A percentile compares a stretch with the other conserved stretches of the same genome.
Conservation (phyloP, 2,329 filamentous ascomycete species). For the Lachnellula suecica region DNA sequence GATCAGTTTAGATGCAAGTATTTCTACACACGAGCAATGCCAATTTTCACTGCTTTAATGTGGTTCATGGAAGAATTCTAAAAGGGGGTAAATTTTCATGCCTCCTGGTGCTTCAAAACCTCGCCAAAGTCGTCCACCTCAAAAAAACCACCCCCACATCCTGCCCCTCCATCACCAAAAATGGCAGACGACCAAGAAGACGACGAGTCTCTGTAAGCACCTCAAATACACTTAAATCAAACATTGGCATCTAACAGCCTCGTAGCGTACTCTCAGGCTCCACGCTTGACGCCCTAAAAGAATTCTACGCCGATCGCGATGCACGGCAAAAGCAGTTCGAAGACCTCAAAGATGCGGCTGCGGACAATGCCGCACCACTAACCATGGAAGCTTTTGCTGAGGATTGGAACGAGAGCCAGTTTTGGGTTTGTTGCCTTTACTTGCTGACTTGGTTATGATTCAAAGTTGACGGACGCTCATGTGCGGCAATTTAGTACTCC, state of each 20-base stretch:
- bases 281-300: slow-evolving; percentile 66
- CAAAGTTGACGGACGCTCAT: no score
- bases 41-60: no score
- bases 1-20: no score
- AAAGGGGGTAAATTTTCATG: neutral
- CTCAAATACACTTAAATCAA: neutral
- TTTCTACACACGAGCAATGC: no score
- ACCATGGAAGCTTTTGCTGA: slow-evolving; percentile 73
- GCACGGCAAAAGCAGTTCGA: slow-evolving; percentile 65
- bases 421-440: slow-evolving; percentile 60
- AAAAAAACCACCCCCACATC: slow-evolving; percentile 1
- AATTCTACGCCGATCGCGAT: slow-evolving; percentile 74
- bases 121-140: slow-evolving; percentile 5
- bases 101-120: neutral
- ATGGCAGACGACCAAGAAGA: slow-evolving; percentile 8
- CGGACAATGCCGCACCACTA: slow-evolving; percentile 47
- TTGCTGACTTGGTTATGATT: neutral
- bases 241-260: neutral
- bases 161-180: slow-evolving; percentile 4
- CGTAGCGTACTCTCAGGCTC: slow-evolving; percentile 61
- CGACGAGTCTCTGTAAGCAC: slow-evolving; percentile 9
- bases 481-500: slow-evolving; percentile 54
- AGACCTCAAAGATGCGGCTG: slow-evolving; percentile 61
- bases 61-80: neutral
- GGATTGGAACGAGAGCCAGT: slow-evolving; percentile 82